Evolutionary conservation across 2,329 filamentous ascomycete species (phyloP).

Genomic region (Zymoseptoria crescenta): DNA sequence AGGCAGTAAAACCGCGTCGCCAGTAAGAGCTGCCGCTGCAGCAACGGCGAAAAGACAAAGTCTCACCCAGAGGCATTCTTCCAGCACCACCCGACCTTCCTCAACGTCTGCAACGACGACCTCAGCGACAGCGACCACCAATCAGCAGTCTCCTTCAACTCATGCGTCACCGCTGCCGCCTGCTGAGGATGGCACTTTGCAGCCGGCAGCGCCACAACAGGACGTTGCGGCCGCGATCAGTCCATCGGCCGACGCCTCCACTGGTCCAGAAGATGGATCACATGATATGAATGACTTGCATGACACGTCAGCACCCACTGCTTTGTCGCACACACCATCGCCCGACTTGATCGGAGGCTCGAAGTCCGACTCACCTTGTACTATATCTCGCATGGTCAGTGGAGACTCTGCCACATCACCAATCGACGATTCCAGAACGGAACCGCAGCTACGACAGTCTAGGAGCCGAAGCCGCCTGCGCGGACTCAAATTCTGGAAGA

Average conservation of each 20-base stretch:
- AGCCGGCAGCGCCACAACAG: background rate
- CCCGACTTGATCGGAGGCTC: constrained; percentile 6
- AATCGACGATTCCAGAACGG: constrained; percentile 11
- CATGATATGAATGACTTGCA: constrained; percentile 17
- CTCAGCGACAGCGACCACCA: constrained; percentile 25
- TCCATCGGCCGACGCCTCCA: constrained; percentile 2
- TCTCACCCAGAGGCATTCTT: constrained; percentile 8
- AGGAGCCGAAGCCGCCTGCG: constrained; percentile 30
- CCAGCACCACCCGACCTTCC: constrained; percentile 20
- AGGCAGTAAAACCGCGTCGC: constrained; percentile 13
- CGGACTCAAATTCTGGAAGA: constrained; percentile 32
- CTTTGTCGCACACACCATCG: constrained; percentile 15
- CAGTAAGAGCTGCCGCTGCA: constrained; percentile 5
- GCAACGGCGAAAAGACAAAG: constrained; percentile 14
- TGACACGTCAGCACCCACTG: constrained; percentile 16
- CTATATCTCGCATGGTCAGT: constrained; percentile 20
- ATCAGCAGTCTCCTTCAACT: constrained; percentile 26
- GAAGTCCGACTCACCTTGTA: constrained; percentile 18
- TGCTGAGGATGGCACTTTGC: constrained; percentile 20
- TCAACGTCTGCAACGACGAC: constrained; percentile 28
- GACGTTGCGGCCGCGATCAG: background rate
- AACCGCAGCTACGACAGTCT: constrained; percentile 21
- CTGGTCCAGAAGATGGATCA: constrained; percentile 16
- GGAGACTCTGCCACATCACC: constrained; percentile 15
- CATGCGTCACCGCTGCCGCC: constrained; percentile 29